Percentiles rank a stretch among this genome's conserved stretches.
Evolutionary conservation across 345 rosid genomes (phyloP).

Genomic region (Eucalyptus decipiens): DNA sequence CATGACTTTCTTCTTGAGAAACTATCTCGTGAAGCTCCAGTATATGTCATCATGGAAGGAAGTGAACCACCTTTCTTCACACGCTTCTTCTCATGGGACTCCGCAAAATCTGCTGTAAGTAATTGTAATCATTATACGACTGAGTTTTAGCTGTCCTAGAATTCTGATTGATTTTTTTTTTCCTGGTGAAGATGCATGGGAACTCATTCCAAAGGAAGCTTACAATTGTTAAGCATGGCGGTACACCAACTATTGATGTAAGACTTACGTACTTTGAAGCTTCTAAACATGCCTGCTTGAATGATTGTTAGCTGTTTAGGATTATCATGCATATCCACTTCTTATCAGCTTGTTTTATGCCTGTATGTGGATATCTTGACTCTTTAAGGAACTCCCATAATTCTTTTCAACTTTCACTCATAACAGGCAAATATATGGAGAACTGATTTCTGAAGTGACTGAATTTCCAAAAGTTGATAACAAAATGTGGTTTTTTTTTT

Average conservation of each 20-base stretch:
- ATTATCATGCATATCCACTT: background rate
- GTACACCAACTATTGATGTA: slow-evolving; percentile 63
- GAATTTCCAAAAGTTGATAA: background rate
- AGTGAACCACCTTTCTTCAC: slow-evolving; percentile 93
- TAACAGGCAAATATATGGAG: background rate
- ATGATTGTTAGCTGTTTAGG: background rate
- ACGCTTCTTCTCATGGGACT: slow-evolving; percentile 92
- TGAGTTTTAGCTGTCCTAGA: background rate
- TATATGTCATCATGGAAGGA: slow-evolving; percentile 73
- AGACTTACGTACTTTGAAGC: slow-evolving; percentile 4
- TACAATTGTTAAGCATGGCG: slow-evolving; percentile 63
- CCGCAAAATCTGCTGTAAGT: slow-evolving; percentile 72
- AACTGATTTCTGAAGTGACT: background rate
- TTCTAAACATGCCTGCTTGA: background rate
- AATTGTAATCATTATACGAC: background rate
- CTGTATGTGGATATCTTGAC: background rate
- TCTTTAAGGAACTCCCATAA: background rate
- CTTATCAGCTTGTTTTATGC: background rate
- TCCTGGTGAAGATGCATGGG: slow-evolving; percentile 75
- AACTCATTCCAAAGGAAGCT: slow-evolving; percentile 93
- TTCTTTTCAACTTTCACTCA: background rate
- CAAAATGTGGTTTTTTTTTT: background rate
- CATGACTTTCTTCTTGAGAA: slow-evolving; percentile 69
- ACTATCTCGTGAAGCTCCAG: slow-evolving; percentile 55
- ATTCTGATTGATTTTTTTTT: background rate